Evolutionary conservation across 2,329 filamentous ascomycete species (phyloP).

Genomic region (Talaromyces sp.): DNA sequence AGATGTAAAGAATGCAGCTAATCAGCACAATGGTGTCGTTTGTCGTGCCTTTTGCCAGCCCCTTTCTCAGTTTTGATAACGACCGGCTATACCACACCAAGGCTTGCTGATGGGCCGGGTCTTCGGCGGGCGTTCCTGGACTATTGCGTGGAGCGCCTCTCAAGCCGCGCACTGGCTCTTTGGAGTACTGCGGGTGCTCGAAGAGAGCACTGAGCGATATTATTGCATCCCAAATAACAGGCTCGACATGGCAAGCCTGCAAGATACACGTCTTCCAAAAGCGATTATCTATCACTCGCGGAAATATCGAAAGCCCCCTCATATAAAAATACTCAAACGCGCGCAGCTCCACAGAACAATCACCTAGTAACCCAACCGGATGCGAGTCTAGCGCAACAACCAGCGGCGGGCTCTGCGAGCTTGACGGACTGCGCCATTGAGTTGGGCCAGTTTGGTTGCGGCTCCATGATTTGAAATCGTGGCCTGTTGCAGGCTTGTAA

Average conservation of each 20-base stretch:
- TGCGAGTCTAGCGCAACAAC: not conserved
- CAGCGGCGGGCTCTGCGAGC: not conserved
- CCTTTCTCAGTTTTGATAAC: conserved; percentile 20
- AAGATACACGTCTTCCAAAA: conserved; percentile 34
- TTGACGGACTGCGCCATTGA: not conserved
- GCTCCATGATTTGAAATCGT: not conserved
- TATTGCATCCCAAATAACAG: conserved; percentile 35
- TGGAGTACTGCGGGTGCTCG: conserved; percentile 17
- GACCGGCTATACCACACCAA: conserved; percentile 28
- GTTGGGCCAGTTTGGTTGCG: not conserved
- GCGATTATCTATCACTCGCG: conserved; percentile 21
- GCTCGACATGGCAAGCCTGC: conserved; percentile 28
- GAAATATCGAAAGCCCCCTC: not conserved
- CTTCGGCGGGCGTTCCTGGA: not conserved
- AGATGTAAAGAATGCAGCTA: conserved; percentile 28
- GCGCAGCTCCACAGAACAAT: not conserved
- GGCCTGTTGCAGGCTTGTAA: conserved; percentile 15
- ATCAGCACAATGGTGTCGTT: conserved; percentile 25
- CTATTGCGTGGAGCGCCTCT: not conserved
- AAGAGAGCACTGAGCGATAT: conserved; percentile 26
- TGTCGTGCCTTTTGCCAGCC: conserved; percentile 19
- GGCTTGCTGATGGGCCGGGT: conserved; percentile 20
- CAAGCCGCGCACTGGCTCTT: not conserved
- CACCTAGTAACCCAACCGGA: not conserved
- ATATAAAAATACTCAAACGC: not conserved